Conservation (phyloP, 1,284 basidiomycete species). For the Irpex sp. region DNA sequence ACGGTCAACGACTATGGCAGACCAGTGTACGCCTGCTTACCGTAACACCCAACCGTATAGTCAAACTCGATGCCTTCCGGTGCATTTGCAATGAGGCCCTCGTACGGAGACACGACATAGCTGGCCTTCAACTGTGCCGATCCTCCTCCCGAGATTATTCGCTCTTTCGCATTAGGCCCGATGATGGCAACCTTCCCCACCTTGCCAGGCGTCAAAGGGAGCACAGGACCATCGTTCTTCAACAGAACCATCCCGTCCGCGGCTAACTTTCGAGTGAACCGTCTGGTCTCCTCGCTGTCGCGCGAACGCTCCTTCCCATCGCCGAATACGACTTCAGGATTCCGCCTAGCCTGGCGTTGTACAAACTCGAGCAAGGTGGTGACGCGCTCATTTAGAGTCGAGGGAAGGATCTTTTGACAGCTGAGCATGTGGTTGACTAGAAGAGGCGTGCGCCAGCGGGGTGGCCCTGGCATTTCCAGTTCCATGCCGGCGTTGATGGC, state of each 20-base stretch:
- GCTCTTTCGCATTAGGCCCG: conserved; percentile 42
- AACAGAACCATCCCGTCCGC: conserved; percentile 66
- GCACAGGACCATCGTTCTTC: conserved; percentile 55
- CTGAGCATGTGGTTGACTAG: conserved; percentile 55
- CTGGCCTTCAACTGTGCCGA: conserved; percentile 44
- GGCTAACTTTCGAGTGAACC: conserved; percentile 56
- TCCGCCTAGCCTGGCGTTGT: conserved; percentile 53
- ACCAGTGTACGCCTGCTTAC: conserved; percentile 29
- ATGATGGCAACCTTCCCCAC: conserved; percentile 40
- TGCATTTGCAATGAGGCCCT: conserved; percentile 48
- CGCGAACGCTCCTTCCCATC: conserved; percentile 58
- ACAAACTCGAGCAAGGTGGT: conserved; percentile 51
- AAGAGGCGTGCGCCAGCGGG: conserved; percentile 55
- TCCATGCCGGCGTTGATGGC: conserved; percentile 65
- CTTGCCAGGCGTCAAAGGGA: conserved; percentile 34
- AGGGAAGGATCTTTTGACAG: conserved; percentile 49
- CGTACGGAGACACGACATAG: conserved; percentile 51
- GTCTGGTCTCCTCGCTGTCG: conserved; percentile 51
- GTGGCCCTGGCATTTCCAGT: conserved; percentile 68
- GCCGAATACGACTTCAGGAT: conserved; percentile 62
- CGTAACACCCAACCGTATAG: conserved; percentile 58
- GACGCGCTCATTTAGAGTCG: conserved; percentile 56
- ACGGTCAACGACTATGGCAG: neutral
- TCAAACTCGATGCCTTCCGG: conserved; percentile 42
- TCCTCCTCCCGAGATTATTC: conserved; percentile 48